A percentile compares a stretch with the other conserved stretches of the same genome.
phyloP scores from a whole-genome alignment of 805 yeast genomes.

The Ogataea ramenticola region DNA sequence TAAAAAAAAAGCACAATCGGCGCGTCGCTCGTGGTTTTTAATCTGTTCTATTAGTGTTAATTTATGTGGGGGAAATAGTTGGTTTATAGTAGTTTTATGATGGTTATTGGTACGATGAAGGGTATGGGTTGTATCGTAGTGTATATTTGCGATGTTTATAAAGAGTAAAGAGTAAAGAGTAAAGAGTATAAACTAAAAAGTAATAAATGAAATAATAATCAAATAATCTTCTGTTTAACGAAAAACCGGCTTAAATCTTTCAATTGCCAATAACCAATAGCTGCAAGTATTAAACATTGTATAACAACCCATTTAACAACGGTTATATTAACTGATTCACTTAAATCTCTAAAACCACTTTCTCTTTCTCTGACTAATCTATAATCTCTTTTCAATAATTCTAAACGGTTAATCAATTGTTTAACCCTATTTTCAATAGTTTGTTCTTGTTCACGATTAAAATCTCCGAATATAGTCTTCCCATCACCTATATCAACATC shows the following conservation, averaged over 20 bases:
- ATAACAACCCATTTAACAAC: constrained; percentile 69
- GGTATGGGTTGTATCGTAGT: no score
- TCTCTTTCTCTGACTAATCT: constrained; percentile 59
- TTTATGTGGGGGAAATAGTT: no score
- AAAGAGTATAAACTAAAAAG: no score
- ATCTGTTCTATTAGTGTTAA: no score
- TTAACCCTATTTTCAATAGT: constrained; percentile 49
- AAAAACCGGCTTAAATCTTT: constrained; percentile 74
- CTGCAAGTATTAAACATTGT: constrained; percentile 60
- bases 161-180: no score
- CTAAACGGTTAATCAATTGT: constrained; percentile 49
- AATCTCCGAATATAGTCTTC: constrained; percentile 54
- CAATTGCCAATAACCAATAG: constrained; percentile 71
- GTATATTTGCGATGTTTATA: no score
- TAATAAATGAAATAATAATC: not conserved
- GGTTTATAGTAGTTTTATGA: no score
- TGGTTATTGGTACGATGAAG: no score
- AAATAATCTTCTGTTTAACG: constrained; percentile 63
- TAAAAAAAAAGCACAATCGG: no score
- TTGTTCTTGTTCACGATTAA: constrained; percentile 39
- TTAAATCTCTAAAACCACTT: constrained; percentile 65
- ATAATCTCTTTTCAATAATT: constrained; percentile 60
- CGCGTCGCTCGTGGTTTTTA: no score
- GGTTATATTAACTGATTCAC: constrained; percentile 67
- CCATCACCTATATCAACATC: constrained; percentile 68